These are phyloP conservation scores for Cronartium quercuum DNA, from an alignment of 1,284 basidiomycete genomes.

Conservation along the genomic window DNA sequence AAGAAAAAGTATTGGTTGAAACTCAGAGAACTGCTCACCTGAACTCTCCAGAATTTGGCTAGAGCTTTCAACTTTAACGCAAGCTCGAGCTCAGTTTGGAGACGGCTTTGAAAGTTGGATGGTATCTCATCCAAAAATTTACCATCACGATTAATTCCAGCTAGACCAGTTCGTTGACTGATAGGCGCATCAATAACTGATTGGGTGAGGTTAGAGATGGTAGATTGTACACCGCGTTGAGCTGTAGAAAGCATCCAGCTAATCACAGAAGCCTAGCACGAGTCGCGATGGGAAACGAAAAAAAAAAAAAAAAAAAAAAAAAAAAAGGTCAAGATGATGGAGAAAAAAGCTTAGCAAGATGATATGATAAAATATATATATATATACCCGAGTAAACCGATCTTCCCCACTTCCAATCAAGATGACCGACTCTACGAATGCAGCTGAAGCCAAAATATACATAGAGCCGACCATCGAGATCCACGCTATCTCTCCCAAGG, in stretches of 20 bases:
- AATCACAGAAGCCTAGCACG: constrained; percentile 7
- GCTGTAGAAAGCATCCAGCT: constrained; percentile 24
- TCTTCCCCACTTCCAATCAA: constrained; percentile 31
- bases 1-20: neutral
- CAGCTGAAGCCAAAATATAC: constrained; percentile 21
- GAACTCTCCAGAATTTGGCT: constrained; percentile 38
- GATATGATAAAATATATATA: no score
- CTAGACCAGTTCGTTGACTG: constrained; percentile 5
- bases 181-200: constrained; percentile 24
- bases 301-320: no score
- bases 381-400: constrained; percentile 16
- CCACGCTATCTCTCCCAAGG: constrained; percentile 33
- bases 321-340: neutral
- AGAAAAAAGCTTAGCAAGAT: no score
- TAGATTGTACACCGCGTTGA: constrained; percentile 34
- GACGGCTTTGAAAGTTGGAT: constrained; percentile 29
- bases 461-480: constrained; percentile 23
- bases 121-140: constrained; percentile 29
- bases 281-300: no score
- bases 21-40: constrained; percentile 8
- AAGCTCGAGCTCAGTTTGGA: constrained; percentile 34
- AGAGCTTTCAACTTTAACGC: constrained; percentile 35
- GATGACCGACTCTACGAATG: constrained; percentile 25
- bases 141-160: constrained; percentile 28
- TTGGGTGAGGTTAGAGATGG: constrained; percentile 36